Percentiles rank a stretch among this genome's conserved stretches.
Evolutionary conservation across 176 grass and related monocot genomes (phyloP).

Genomic region (Oryza australiensis): DNA sequence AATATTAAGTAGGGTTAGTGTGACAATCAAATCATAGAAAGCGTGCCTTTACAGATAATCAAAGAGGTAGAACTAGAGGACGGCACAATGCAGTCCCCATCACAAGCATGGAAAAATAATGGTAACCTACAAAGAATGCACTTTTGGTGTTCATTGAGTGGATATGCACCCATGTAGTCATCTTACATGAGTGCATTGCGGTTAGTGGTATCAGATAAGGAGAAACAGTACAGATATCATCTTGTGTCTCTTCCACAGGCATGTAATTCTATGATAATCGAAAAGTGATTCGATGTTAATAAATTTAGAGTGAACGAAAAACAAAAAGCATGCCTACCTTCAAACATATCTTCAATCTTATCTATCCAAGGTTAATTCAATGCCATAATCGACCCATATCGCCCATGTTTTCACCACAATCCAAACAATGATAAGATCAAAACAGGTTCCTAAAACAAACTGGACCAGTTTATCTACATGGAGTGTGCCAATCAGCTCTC

Average conservation of each 20-base stretch:
- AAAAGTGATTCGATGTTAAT: not conserved
- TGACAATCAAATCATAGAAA: not conserved
- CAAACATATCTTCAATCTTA: not conserved
- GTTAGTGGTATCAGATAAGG: not conserved
- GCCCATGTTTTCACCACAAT: not conserved
- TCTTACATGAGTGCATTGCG: conserved; percentile 8
- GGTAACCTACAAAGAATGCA: not conserved
- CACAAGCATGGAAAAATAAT: not conserved
- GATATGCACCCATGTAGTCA: not conserved
- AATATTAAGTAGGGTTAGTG: not conserved
- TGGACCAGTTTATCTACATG: not conserved
- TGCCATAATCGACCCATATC: not conserved
- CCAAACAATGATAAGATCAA: not conserved
- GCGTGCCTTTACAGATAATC: not conserved
- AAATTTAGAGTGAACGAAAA: not conserved
- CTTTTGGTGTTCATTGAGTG: not conserved
- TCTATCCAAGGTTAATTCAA: not conserved
- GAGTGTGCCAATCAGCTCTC: not conserved
- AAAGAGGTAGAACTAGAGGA: not conserved
- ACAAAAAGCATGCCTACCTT: not conserved
- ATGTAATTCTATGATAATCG: not conserved
- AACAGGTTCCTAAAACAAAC: conserved; percentile 3
- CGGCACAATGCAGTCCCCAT: not conserved
- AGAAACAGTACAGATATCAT: not conserved
- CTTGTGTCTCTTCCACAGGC: not conserved